Conservation (phyloP, 768 basidiomycete genomes). For the Suillus paluster region DNA sequence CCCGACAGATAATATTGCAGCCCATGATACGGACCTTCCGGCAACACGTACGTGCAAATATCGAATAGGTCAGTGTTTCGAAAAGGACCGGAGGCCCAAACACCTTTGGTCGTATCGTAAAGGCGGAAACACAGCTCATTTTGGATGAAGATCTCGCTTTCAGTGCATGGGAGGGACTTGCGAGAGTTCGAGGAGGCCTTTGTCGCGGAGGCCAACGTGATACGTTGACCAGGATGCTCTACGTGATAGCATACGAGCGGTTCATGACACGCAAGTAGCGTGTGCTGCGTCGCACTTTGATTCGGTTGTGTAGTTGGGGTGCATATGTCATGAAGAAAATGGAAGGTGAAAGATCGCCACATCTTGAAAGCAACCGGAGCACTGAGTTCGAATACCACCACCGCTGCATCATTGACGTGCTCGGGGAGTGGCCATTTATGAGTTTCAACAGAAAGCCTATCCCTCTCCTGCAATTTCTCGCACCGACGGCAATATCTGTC, state of each 20-base stretch:
- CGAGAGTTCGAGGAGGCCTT: slow-evolving; percentile 37
- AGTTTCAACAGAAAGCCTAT: slow-evolving; percentile 30
- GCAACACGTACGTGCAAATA: slow-evolving; percentile 38
- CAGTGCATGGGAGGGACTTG: slow-evolving; percentile 19
- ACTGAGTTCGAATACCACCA: slow-evolving; percentile 46
- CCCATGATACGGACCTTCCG: slow-evolving; percentile 33
- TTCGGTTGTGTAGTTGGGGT: neutral
- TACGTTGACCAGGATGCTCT: slow-evolving; percentile 22
- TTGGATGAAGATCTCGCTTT: slow-evolving; percentile 26
- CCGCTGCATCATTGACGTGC: slow-evolving; percentile 19
- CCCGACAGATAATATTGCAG: slow-evolving; percentile 41
- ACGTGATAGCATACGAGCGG: neutral
- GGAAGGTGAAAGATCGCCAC: slow-evolving; percentile 46
- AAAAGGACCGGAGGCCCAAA: slow-evolving; percentile 27
- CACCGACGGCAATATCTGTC: slow-evolving; percentile 31
- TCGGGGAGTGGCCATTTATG: slow-evolving; percentile 53
- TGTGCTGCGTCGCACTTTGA: neutral
- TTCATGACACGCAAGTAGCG: slow-evolving; percentile 7
- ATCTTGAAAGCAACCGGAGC: slow-evolving; percentile 41
- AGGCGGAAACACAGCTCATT: slow-evolving; percentile 34
- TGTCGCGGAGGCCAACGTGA: slow-evolving; percentile 41
- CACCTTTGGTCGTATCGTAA: slow-evolving; percentile 25
- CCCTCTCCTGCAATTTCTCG: slow-evolving; percentile 15
- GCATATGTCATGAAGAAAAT: slow-evolving; percentile 41
- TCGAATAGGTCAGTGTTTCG: slow-evolving; percentile 12